phyloP scores from a whole-genome alignment of 345 rosid species.

The thale cress (Arabidopsis thaliana) region DNA sequence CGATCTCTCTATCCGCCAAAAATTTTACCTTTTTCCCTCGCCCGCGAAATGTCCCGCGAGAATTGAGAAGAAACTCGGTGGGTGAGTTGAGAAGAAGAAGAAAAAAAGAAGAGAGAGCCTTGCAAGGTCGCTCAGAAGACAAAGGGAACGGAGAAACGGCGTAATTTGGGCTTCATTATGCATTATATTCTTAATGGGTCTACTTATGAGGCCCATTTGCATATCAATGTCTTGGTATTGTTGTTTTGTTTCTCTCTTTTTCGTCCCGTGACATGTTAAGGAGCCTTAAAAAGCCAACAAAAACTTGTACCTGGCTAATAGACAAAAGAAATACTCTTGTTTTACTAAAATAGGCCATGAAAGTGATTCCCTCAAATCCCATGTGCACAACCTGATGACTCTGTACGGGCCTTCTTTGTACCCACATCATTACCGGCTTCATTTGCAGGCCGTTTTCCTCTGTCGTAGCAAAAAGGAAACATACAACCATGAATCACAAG shows the following conservation, averaged over 20 bases:
- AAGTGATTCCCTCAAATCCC: conserved; percentile 55
- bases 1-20: not conserved
- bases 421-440: conserved; percentile 55
- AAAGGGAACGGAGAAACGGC: not conserved
- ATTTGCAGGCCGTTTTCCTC: conserved; percentile 69
- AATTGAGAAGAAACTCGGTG: conserved; percentile 29
- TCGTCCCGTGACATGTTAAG: no score
- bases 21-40: conserved; percentile 25
- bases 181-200: not conserved
- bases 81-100: not conserved
- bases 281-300: no score
- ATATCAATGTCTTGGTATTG: not conserved
- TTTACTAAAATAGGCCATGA: not conserved
- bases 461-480: conserved; percentile 40
- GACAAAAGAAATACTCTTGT: not conserved
- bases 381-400: conserved; percentile 73
- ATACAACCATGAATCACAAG: not conserved
- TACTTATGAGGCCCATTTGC: not conserved
- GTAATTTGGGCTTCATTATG: not conserved
- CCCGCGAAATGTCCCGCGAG: conserved; percentile 37
- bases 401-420: conserved; percentile 64
- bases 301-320: no score
- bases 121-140: not conserved
- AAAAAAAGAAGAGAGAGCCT: not conserved
- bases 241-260: no score